These are phyloP conservation scores for Phytophthora europaea DNA, from an alignment of 352 stramenopile genomes.

Conservation along the genomic window DNA sequence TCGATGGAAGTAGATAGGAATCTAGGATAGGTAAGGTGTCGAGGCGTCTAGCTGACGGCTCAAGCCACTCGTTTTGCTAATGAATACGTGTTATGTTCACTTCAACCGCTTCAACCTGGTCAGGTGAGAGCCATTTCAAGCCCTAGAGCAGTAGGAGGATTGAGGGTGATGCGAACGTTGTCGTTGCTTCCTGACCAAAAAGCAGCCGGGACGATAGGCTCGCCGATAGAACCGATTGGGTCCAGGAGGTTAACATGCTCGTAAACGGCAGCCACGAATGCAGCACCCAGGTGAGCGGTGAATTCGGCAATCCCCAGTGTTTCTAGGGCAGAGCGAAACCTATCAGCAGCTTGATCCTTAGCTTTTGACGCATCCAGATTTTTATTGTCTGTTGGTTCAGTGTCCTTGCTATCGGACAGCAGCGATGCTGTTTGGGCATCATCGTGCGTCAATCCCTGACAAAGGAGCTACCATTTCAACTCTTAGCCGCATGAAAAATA, in stretches of 20 bases:
- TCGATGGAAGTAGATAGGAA: conserved; percentile 40
- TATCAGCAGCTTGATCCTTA: not conserved
- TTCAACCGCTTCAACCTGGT: not conserved
- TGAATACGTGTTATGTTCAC: conserved; percentile 37
- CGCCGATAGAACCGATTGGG: not conserved
- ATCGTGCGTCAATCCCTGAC: conserved; percentile 3
- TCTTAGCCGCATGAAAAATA: not conserved
- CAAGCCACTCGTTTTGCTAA: conserved; percentile 39
- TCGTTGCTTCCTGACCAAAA: conserved; percentile 23
- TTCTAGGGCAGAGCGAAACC: conserved; percentile 7
- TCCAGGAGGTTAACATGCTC: conserved; percentile 47
- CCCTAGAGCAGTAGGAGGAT: conserved; percentile 21
- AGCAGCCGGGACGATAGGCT: conserved; percentile 4
- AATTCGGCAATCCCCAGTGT: conserved; percentile 23
- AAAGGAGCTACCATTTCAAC: conserved; percentile 23
- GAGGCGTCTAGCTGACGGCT: conserved; percentile 13
- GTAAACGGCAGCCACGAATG: conserved; percentile 55
- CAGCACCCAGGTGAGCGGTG: conserved; percentile 41
- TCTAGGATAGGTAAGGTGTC: conserved; percentile 37
- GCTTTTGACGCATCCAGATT: not conserved
- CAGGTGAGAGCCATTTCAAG: conserved; percentile 26
- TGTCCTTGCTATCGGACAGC: not conserved
- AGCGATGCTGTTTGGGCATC: not conserved
- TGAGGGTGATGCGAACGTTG: conserved; percentile 1
- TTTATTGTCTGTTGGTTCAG: not conserved